Base-by-base conservation (phyloP, 306 rosid genomes). In the Quercus mongolica region DNA sequence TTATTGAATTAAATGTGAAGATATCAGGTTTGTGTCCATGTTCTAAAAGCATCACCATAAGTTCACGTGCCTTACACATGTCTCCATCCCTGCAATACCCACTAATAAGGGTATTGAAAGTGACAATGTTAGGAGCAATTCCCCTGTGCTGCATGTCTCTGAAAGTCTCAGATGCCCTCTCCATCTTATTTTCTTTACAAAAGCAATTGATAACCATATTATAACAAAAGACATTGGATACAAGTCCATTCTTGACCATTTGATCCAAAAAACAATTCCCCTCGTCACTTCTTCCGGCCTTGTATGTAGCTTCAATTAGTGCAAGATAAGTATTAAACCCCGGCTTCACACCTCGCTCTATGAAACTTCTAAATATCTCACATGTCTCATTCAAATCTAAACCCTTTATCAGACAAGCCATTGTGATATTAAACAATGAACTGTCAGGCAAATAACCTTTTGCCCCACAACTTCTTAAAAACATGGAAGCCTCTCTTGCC, bases 171-270 rank as follows among this genome's bases (percentile, higher is more conserved):
- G 76, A 85, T 31, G 98, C 97, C 56, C 78, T 87, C 55, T 87
- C 92, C 85, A 87, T 83, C 90, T 86, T 56, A 67, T 83, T 87
- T 56, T 91, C 86, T 88, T 79, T 87, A 84, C 90, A 90, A 64
- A 91, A 87, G 88, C 90, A 91, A 83, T 88, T 80, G 72, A 91
- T 87, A 19, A 92, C 64, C 97, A 88, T 89, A 85, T 94, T 94
- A 88, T 89, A 92, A 6, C 89, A 81, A 83, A 80, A 79, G 8
- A 86, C 85, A 87, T 75, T 76, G n/a, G 86, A 87, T 26, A 94
- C 30, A n/a, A 89, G 84, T 71, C 86, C 92, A 75, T 87, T 90
- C 58, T 77, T 83, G 54, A 83, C 58, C 90, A 94, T 75, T 78
- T 57, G 85, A 79, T 83, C 78, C 54, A 80, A 78, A 73, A 89